Base-by-base conservation (phyloP, 2,329 filamentous ascomycete genomes). In the Trichoderma breve region DNA sequence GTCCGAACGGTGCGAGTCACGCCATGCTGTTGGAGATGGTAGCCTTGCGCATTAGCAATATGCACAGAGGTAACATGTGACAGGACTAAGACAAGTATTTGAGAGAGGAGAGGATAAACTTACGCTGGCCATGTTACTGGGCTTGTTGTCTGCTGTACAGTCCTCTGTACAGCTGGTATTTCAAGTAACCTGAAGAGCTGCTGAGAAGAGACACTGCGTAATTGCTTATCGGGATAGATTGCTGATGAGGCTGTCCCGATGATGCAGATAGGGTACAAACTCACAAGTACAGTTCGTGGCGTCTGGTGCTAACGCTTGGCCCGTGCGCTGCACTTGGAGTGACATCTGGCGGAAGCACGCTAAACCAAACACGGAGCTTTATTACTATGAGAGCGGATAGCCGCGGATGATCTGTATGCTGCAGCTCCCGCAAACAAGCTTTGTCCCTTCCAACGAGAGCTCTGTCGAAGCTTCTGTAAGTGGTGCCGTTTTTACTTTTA, bases 1-100 rank as follows among this genome's bases (percentile, higher is more conserved):
- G 78, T 76, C 76, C 86, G 85, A 74, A 87, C 86, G 73, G 88
- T 86, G 79, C 94, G 92, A 78, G 93, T 89, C 81, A 97, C 88
- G 79, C 93, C 94, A 87, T 98, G 95, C 94, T 97, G 71, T 43
- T 32, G 14, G 28, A 9, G 24, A 30, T 30, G 21, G 39, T 43
- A 28, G 66, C 66, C 66, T 62, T 58, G 66, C 26, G 28, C 5
- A 32, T 70, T 62, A 70, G 66, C 66, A 61, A 51, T 53, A 18
- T 51, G 34, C 6, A 24, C 18, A 60, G 57, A 34, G 30, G 47
- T 12, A 21, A 61, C 36, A 47, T 21, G 21, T n/a, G 21, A 64
- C 21, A 30, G 62, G 18, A 24, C 4, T 18, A 18, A 30, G 34
- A 1, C n/a, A 26, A 12, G 15, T 2, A 14, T n/a, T 14, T 51